phyloP scores from a whole-genome alignment of 2,329 filamentous ascomycete genomes.

The Fusarium papillatum region DNA sequence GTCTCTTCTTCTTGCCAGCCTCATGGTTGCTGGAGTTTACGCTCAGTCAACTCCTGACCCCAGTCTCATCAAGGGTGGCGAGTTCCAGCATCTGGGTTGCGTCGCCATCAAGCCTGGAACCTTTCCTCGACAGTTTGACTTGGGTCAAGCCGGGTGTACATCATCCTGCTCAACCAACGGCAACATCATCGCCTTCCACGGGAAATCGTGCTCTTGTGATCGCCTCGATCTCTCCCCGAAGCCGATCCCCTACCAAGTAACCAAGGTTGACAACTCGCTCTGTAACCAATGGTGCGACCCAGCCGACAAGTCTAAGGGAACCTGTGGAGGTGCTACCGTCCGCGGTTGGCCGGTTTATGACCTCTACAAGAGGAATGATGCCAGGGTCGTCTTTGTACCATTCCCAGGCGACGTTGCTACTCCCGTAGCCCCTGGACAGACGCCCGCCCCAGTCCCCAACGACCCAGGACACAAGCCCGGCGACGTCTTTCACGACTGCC shows the following conservation, averaged over 20 bases:
- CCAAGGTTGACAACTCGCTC: conserved; percentile 32
- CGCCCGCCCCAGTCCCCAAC: conserved; percentile 4
- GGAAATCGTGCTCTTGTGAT: conserved; percentile 33
- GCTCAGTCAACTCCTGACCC: conserved; percentile 31
- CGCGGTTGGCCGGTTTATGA: conserved; percentile 36
- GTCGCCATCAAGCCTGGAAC: conserved; percentile 28
- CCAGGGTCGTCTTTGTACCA: conserved; percentile 20
- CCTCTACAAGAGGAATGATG: conserved; percentile 36
- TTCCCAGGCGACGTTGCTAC: conserved; percentile 19
- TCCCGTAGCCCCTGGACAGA: conserved; percentile 13
- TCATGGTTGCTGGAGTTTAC: conserved; percentile 18
- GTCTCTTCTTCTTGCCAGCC: conserved; percentile 17
- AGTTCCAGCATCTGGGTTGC: conserved; percentile 28
- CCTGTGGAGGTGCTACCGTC: conserved; percentile 29
- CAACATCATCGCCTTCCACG: conserved; percentile 32
- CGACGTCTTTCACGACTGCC: conserved; percentile 36
- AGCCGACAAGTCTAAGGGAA: conserved; percentile 29
- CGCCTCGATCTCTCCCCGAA: conserved; percentile 29
- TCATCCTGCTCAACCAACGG: conserved; percentile 35
- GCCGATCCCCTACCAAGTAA: conserved; percentile 26
- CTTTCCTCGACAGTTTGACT: conserved; percentile 27
- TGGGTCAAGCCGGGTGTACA: conserved; percentile 15
- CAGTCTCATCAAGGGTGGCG: conserved; percentile 11
- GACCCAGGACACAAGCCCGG: conserved; percentile 22
- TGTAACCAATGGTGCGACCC: conserved; percentile 33